Evolutionary conservation across 75 land plant species (phyloP).

Genomic region (Picea glauca): DNA sequence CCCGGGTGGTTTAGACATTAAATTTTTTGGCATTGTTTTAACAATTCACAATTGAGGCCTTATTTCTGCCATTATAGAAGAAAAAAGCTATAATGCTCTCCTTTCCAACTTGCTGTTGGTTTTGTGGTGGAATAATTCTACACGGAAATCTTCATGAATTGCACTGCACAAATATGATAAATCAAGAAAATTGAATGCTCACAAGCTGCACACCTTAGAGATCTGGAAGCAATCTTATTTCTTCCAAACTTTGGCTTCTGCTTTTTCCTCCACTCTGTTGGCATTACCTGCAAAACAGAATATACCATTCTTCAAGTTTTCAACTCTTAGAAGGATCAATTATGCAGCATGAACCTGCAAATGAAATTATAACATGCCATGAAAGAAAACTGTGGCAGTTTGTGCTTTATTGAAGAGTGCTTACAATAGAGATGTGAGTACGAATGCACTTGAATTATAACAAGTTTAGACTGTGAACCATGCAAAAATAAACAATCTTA

Average conservation of each 20-base stretch:
- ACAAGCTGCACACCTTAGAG: slow-evolving; percentile 1
- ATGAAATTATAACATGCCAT: background rate
- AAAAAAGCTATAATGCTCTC: too few species aligned
- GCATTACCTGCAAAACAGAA: slow-evolving; percentile 10
- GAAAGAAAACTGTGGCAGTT: background rate
- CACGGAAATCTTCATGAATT: too few species aligned
- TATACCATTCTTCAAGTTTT: background rate
- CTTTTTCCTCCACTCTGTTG: slow-evolving; percentile 1
- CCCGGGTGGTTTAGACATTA: too few species aligned
- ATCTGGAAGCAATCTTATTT: background rate
- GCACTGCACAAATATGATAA: too few species aligned
- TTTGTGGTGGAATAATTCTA: too few species aligned
- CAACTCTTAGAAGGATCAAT: background rate
- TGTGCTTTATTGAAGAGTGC: background rate
- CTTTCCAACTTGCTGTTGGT: too few species aligned
- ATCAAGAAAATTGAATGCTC: background rate
- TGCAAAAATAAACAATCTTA: too few species aligned
- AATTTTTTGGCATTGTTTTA: too few species aligned
- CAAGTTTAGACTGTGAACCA: background rate
- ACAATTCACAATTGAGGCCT: too few species aligned
- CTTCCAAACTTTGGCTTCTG: background rate
- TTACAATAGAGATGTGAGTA: background rate
- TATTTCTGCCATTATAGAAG: too few species aligned
- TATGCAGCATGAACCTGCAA: background rate
- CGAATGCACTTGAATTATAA: background rate